Base-by-base conservation (phyloP, 805 yeast genomes). In the Geotrichum ghanense region DNA sequence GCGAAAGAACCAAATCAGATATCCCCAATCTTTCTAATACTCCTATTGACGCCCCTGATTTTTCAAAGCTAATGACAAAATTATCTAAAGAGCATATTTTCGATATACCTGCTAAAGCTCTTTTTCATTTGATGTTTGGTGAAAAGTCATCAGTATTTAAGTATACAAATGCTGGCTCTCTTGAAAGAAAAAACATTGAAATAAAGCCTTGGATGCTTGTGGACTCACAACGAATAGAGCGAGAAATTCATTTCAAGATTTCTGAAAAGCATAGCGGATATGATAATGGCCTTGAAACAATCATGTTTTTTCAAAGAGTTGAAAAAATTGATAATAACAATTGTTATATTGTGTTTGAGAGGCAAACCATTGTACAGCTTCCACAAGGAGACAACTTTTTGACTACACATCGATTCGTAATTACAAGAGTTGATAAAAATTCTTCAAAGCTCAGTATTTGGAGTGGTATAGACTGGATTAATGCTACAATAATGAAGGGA, bases 71-170 rank as follows among this genome's bases (percentile, higher is more conserved):
- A 14, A 43, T 24, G 43, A 26, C 42, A 22, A 22, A 3, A 25
- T 21, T 14, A 3, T 35, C 22, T 27, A 21, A 27, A 20, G 64
- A 64, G 44, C 52, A 51, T 21, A 66, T 63, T 1, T 82, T 74
- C 57, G 71, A 74, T 26, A 60, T 83, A 2, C 83, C 94, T 0
- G 81, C 95, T 0, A 86, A 83, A 56, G 95, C 95, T 0, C 58
- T 92, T 24, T 81, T 85, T 60, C 95, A 87, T 60, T 69, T 81
- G 0, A 61, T 92, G 50, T 77, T 84, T 56, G 99, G 98, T n/a
- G 94, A 88, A 53, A 72, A 74, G 44, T 83, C 96, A 0, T 59
- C 69, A 0, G 62, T 80, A 3, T 69, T 78, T 43, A 61, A 59
- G 43, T 72, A 66, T 35, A 57, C 58, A 12, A 52, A 56, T 9